phyloP scores from a whole-genome alignment of 495 filamentous ascomycete genomes.

The Rostrohypoxylon terebratum region DNA sequence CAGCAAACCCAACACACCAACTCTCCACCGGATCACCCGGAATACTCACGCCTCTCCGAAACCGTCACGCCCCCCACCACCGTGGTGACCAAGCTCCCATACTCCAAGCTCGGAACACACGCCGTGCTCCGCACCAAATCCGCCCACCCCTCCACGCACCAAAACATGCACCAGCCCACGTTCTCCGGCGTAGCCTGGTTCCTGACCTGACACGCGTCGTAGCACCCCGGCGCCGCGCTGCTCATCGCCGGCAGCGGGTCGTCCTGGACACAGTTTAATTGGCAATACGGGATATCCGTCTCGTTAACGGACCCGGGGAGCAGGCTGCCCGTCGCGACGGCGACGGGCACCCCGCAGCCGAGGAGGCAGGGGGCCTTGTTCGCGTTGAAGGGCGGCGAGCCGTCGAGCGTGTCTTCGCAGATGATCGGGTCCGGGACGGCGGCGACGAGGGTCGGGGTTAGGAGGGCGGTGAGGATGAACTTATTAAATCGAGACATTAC shows the following conservation, averaged over 20 bases:
- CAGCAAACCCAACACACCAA: background rate
- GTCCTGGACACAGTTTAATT: conserved; percentile 17
- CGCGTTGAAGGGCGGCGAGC: conserved; percentile 11
- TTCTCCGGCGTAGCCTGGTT: conserved; percentile 30
- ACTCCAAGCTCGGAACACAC: conserved; percentile 22
- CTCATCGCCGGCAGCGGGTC: conserved; percentile 6
- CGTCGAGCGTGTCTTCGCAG: conserved; percentile 37
- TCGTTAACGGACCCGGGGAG: conserved; percentile 25
- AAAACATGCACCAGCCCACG: conserved; percentile 20
- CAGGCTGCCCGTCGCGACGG: conserved; percentile 14
- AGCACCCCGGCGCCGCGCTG: conserved; percentile 17
- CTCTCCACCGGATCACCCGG: background rate
- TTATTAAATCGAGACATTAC: background rate
- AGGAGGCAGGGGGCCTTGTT: conserved; percentile 26
- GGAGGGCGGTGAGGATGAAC: background rate
- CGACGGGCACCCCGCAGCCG: conserved; percentile 14
- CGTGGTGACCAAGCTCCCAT: conserved; percentile 7
- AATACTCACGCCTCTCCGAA: conserved; percentile 11
- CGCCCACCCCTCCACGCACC: conserved; percentile 20
- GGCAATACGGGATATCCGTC: conserved; percentile 38
- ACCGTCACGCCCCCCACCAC: background rate
- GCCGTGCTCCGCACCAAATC: conserved; percentile 22
- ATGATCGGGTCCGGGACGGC: conserved; percentile 27
- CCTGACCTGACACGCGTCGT: background rate
- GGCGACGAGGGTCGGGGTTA: background rate